These are phyloP conservation scores for Citeromyces nyonsensis DNA, from an alignment of 805 yeast genomes.

Conservation along the genomic window DNA sequence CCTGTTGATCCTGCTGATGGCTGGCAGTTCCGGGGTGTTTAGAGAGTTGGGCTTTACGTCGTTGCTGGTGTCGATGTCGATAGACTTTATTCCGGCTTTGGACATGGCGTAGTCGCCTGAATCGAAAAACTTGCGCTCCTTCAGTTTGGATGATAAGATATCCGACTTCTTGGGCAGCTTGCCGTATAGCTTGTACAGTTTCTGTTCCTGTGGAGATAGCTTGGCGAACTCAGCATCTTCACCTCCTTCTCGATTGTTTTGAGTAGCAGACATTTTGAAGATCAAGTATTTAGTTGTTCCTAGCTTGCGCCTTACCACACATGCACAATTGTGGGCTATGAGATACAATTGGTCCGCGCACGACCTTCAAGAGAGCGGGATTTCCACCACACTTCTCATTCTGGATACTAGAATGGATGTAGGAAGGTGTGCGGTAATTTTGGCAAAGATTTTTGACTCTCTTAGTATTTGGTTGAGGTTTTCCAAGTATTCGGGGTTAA, in stretches of 20 bases:
- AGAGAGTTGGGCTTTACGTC: neutral
- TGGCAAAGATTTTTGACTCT: too few species aligned
- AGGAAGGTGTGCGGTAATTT: too few species aligned
- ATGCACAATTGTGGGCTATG: too few species aligned
- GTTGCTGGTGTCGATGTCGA: neutral
- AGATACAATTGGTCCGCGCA: too few species aligned
- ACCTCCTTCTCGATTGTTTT: conserved; percentile 1
- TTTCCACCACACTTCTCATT: too few species aligned
- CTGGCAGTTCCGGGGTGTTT: conserved; percentile 13
- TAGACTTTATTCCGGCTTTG: conserved; percentile 34
- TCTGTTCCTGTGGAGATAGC: conserved; percentile 65
- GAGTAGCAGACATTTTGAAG: too few species aligned
- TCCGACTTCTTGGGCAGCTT: conserved; percentile 73
- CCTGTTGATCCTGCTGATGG: conserved; percentile 43
- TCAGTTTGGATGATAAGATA: conserved; percentile 55
- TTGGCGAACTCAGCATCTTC: conserved; percentile 33
- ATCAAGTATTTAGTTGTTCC: too few species aligned
- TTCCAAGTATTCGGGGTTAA: too few species aligned
- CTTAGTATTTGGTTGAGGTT: too few species aligned
- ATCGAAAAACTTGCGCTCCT: conserved; percentile 85
- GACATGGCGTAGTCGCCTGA: conserved; percentile 90
- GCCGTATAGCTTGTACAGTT: conserved; percentile 69
- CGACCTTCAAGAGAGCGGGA: too few species aligned
- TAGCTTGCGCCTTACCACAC: too few species aligned
- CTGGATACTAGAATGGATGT: too few species aligned